Evolutionary conservation across 2,329 filamentous ascomycete genomes (phyloP).

Genomic region (Dactylellina leptospora): DNA sequence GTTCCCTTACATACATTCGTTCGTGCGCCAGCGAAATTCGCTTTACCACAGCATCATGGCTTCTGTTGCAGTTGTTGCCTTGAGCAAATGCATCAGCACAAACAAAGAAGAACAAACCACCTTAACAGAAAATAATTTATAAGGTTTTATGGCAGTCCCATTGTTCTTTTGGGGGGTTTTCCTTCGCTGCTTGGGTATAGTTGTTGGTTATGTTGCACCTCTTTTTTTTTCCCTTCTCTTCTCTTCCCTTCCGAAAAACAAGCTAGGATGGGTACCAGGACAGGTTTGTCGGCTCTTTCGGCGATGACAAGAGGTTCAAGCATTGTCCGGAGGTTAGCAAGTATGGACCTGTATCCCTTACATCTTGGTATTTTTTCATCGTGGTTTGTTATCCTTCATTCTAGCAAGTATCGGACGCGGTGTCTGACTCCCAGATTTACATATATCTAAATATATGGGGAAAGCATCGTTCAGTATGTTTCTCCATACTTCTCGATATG

Average conservation of each 20-base stretch:
- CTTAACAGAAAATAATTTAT: constrained; percentile 22
- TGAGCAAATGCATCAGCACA: background rate
- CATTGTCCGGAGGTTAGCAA: constrained; percentile 52
- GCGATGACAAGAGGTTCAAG: constrained; percentile 54
- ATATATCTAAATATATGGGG: background rate
- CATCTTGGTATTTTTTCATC: constrained; percentile 48
- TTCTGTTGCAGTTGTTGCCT: constrained; percentile 12
- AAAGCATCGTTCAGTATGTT: constrained; percentile 11
- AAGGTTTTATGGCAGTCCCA: constrained; percentile 19
- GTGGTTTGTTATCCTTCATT: constrained; percentile 16
- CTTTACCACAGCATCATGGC: constrained; percentile 1
- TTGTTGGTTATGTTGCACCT: too few species aligned
- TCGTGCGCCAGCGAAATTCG: constrained; percentile 14
- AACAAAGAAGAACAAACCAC: constrained; percentile 20
- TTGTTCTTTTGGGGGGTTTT: constrained; percentile 11
- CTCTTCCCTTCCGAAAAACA: constrained; percentile 13
- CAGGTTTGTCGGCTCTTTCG: constrained; percentile 53
- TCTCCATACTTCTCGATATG: constrained; percentile 18
- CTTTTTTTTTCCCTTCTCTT: constrained; percentile 1
- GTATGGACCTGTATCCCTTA: constrained; percentile 41
- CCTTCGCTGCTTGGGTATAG: too few species aligned
- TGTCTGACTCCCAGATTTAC: background rate
- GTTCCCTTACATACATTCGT: constrained; percentile 20
- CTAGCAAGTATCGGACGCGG: background rate
- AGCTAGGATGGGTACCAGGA: constrained; percentile 48